Conservation (phyloP, 2,329 filamentous ascomycete species). For the Dactylella cylindrospora region DNA sequence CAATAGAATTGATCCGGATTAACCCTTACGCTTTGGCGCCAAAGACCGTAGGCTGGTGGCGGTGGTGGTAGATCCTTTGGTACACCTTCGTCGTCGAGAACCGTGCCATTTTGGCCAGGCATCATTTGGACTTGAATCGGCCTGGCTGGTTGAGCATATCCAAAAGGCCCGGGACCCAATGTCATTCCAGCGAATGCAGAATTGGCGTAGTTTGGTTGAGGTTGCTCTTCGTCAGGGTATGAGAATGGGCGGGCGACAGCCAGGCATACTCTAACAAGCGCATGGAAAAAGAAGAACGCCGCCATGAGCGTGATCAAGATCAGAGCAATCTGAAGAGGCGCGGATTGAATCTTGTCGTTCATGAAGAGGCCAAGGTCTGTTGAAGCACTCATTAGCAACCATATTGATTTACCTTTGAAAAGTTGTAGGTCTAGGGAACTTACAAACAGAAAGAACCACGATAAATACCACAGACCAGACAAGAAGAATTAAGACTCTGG, state of each 20-base stretch:
- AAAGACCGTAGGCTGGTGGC: conserved; percentile 18
- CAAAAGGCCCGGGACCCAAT: conserved; percentile 60
- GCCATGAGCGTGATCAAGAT: conserved; percentile 74
- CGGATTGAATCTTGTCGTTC: conserved; percentile 61
- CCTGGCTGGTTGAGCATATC: conserved; percentile 68
- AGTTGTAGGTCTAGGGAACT: conserved; percentile 65
- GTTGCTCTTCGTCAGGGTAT: conserved; percentile 38
- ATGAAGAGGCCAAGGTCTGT: conserved; percentile 73
- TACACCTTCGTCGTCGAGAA: conserved; percentile 57
- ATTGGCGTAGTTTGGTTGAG: conserved; percentile 10
- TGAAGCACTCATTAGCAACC: conserved; percentile 13
- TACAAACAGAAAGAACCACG: conserved; percentile 36
- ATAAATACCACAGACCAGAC: conserved; percentile 42
- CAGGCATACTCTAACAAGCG: conserved; percentile 72
- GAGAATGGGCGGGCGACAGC: conserved; percentile 59
- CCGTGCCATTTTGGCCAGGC: conserved; percentile 70
- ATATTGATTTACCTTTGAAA: conserved; percentile 48
- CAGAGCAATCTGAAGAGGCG: conserved; percentile 74
- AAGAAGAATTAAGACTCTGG: conserved; percentile 34
- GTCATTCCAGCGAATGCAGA: conserved; percentile 52
- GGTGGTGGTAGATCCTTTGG: conserved; percentile 66
- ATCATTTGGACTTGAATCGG: conserved; percentile 77
- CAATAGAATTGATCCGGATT: conserved; percentile 49
- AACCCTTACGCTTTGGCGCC: conserved; percentile 46
- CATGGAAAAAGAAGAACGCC: conserved; percentile 78